Percentiles rank a stretch among this genome's conserved stretches.
These are phyloP conservation scores for Sarcodon sp. DNA, from an alignment of 768 basidiomycete species.

Conservation along the genomic window DNA sequence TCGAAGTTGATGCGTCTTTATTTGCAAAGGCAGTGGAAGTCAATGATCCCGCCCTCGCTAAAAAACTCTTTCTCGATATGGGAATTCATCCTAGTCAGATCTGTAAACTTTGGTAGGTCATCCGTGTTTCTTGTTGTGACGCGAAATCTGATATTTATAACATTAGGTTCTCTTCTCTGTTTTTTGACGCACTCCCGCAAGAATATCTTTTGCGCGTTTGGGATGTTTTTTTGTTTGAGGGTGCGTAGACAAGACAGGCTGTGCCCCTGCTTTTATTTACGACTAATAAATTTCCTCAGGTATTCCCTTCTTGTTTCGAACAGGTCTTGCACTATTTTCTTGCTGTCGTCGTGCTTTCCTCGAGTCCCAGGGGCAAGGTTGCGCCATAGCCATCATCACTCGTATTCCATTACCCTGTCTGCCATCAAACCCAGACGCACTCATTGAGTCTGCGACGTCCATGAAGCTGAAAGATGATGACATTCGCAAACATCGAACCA, in stretches of 20 bases:
- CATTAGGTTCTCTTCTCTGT: constrained; percentile 60
- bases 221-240: constrained; percentile 78
- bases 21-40: constrained; percentile 59
- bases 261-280: not conserved
- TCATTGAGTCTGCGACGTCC: constrained; percentile 47
- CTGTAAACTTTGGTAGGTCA: constrained; percentile 50
- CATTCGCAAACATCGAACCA: constrained; percentile 57
- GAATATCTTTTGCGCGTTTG: constrained; percentile 64
- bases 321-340: constrained; percentile 51
- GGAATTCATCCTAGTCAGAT: constrained; percentile 42
- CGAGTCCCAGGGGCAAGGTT: constrained; percentile 31
- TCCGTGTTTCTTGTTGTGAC: not conserved
- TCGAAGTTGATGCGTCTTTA: constrained; percentile 66
- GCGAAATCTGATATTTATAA: not conserved
- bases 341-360: constrained; percentile 49
- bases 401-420: constrained; percentile 40
- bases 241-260: constrained; percentile 21
- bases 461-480: constrained; percentile 75
- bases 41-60: constrained; percentile 45
- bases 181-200: constrained; percentile 50
- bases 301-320: constrained; percentile 59
- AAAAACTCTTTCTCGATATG: constrained; percentile 55
- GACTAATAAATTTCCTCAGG: constrained; percentile 25
- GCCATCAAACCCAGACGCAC: constrained; percentile 45
- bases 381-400: constrained; percentile 33